These are phyloP conservation scores for Suillus discolor DNA, from an alignment of 768 basidiomycete genomes.

Conservation along the genomic window DNA sequence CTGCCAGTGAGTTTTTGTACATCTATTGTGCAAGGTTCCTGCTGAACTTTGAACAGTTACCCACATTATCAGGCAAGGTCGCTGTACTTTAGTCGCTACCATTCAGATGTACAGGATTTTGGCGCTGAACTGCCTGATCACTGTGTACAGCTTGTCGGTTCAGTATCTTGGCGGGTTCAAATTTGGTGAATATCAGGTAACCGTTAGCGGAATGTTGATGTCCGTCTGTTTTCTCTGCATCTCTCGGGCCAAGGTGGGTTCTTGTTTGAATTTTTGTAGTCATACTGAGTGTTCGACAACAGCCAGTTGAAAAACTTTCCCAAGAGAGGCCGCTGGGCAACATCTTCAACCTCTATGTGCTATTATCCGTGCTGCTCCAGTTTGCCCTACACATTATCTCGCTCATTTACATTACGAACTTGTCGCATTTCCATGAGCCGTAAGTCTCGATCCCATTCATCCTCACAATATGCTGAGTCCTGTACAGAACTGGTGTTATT, in stretches of 20 bases:
- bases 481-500: slow-evolving; percentile 64
- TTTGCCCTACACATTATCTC: slow-evolving; percentile 92
- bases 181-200: slow-evolving; percentile 98
- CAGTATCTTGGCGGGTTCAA: slow-evolving; percentile 99
- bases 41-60: slow-evolving; percentile 57
- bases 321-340: slow-evolving; percentile 54
- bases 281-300: slow-evolving; percentile 9
- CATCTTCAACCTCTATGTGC: slow-evolving; percentile 96
- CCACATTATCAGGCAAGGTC: slow-evolving; percentile 97
- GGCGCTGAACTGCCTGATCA: slow-evolving; percentile 96
- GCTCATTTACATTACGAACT: slow-evolving; percentile 89
- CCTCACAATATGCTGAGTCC: slow-evolving; percentile 11
- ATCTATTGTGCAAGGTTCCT: neutral
- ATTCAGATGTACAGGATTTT: slow-evolving; percentile 99
- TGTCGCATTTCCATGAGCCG: slow-evolving; percentile 80
- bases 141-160: slow-evolving; percentile 96
- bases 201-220: slow-evolving; percentile 90
- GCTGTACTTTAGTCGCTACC: slow-evolving; percentile 97
- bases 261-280: neutral
- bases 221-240: slow-evolving; percentile 96
- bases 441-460: slow-evolving; percentile 41
- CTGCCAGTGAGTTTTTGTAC: slow-evolving; percentile 71
- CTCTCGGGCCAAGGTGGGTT: slow-evolving; percentile 84
- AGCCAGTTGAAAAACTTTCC: slow-evolving; percentile 97
- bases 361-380: slow-evolving; percentile 88